These are phyloP conservation scores for Exophiala spinifera DNA, from an alignment of 2,329 filamentous ascomycete species.

Conservation along the genomic window DNA sequence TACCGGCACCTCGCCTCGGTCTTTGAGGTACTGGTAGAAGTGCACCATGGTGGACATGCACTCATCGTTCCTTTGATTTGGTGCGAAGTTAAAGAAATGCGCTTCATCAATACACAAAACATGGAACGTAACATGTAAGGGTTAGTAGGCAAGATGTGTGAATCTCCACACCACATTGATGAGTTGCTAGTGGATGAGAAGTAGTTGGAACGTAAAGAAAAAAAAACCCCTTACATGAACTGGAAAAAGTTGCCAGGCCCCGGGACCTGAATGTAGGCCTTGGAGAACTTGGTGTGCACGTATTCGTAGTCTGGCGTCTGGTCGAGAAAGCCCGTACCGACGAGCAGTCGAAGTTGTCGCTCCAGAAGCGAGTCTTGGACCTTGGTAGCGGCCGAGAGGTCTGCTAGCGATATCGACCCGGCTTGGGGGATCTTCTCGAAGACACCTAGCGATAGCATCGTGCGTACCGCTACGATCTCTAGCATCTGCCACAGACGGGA, in stretches of 20 bases:
- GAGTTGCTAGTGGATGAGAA: too few species aligned
- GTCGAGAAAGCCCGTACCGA: slow-evolving; percentile 16
- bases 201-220: too few species aligned
- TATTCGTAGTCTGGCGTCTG: slow-evolving; percentile 9
- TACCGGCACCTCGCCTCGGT: slow-evolving; percentile 2
- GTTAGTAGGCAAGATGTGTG: too few species aligned
- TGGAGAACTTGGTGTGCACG: slow-evolving; percentile 17
- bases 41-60: slow-evolving; percentile 7
- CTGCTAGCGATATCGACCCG: slow-evolving; percentile 18
- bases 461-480: slow-evolving; percentile 26
- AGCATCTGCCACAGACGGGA: slow-evolving; percentile 17
- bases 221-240: slow-evolving; percentile 11
- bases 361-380: slow-evolving; percentile 18
- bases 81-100: neutral
- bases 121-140: neutral
- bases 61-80: slow-evolving; percentile 8
- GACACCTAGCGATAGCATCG: slow-evolving; percentile 26
- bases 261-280: slow-evolving; percentile 11
- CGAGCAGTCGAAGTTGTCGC: slow-evolving; percentile 15
- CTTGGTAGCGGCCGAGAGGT: slow-evolving; percentile 7
- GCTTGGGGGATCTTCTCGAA: slow-evolving; percentile 28
- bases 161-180: too few species aligned
- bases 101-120: neutral
- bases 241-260: slow-evolving; percentile 19
- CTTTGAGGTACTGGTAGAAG: slow-evolving; percentile 14